These are phyloP conservation scores for Globisporangium echinulatum DNA, from an alignment of 352 stramenopile species.

Conservation along the genomic window DNA sequence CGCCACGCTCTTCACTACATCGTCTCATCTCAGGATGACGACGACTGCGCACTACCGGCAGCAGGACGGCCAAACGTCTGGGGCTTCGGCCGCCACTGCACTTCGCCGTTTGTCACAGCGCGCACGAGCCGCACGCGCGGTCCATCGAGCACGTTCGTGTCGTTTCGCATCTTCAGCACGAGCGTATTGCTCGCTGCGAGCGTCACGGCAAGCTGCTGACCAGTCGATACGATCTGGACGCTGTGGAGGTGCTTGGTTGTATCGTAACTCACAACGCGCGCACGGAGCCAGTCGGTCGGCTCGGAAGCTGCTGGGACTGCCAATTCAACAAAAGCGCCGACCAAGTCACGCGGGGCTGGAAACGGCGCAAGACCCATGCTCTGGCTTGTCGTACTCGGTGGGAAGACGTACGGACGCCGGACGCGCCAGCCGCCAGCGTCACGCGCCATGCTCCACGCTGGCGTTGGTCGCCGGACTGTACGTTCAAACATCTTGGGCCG, in stretches of 20 bases:
- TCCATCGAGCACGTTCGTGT: conserved; percentile 50
- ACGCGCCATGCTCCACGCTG: conserved; percentile 24
- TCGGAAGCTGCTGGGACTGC: conserved; percentile 8
- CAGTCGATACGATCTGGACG: conserved; percentile 49
- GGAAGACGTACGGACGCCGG: conserved; percentile 38
- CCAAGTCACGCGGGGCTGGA: conserved; percentile 28
- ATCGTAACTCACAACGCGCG: conserved; percentile 66
- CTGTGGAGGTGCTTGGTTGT: conserved; percentile 56
- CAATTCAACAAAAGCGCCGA: conserved; percentile 77
- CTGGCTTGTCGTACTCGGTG: conserved; percentile 18
- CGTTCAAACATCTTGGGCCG: conserved; percentile 21
- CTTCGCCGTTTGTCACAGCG: conserved; percentile 38
- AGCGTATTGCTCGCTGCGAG: conserved; percentile 55
- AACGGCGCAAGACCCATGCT: conserved; percentile 49
- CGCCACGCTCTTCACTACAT: neutral
- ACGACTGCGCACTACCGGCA: neutral
- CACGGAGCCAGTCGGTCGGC: conserved; percentile 62
- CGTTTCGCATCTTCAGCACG: conserved; percentile 54
- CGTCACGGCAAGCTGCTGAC: conserved; percentile 53
- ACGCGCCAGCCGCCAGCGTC: conserved; percentile 41
- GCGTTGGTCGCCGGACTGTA: conserved; percentile 20
- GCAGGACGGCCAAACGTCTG: conserved; percentile 40
- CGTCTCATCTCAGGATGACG: neutral
- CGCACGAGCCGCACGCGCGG: conserved; percentile 58
- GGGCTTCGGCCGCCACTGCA: conserved; percentile 70